These are phyloP conservation scores for Calonectria honghensis DNA, from an alignment of 2,329 filamentous ascomycete genomes.

Conservation along the genomic window DNA sequence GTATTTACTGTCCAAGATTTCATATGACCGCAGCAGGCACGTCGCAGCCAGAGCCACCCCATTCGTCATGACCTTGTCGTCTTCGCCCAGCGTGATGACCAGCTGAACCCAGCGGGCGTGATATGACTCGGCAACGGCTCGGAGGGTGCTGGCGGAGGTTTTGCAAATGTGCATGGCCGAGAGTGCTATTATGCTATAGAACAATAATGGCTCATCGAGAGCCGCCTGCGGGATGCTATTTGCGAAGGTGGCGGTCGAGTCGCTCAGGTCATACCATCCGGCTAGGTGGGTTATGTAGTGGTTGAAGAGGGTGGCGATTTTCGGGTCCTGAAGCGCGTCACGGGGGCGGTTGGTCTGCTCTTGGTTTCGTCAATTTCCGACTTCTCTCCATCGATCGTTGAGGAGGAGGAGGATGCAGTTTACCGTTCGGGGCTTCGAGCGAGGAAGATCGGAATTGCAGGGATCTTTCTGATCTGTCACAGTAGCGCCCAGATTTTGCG, in stretches of 20 bases:
- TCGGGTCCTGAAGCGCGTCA: conserved; percentile 55
- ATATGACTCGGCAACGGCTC: conserved; percentile 61
- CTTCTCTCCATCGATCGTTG: not conserved
- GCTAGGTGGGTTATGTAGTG: conserved; percentile 64
- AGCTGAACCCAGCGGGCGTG: conserved; percentile 63
- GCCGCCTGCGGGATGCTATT: conserved; percentile 60
- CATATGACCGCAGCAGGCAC: conserved; percentile 69
- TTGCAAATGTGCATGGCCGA: conserved; percentile 64
- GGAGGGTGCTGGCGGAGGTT: conserved; percentile 54
- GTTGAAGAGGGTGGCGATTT: conserved; percentile 61
- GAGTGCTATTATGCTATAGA: conserved; percentile 67
- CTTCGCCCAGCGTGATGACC: conserved; percentile 61
- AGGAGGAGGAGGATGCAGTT: not conserved
- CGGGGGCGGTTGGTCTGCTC: conserved; percentile 45
- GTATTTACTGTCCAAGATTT: conserved; percentile 65
- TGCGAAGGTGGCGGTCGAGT: conserved; percentile 60
- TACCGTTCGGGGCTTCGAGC: conserved; percentile 15
- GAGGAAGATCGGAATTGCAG: conserved; percentile 34
- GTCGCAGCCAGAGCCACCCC: conserved; percentile 67
- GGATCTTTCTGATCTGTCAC: conserved; percentile 56
- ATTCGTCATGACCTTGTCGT: conserved; percentile 56
- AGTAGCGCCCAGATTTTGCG: conserved; percentile 57
- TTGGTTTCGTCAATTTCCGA: conserved; percentile 28
- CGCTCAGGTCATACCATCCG: conserved; percentile 69
- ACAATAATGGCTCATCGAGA: conserved; percentile 63